Evolutionary conservation across 768 basidiomycete genomes (phyloP), one percentile per base, ranked within the genome.

Genomic region (Suillus sp.): DNA sequence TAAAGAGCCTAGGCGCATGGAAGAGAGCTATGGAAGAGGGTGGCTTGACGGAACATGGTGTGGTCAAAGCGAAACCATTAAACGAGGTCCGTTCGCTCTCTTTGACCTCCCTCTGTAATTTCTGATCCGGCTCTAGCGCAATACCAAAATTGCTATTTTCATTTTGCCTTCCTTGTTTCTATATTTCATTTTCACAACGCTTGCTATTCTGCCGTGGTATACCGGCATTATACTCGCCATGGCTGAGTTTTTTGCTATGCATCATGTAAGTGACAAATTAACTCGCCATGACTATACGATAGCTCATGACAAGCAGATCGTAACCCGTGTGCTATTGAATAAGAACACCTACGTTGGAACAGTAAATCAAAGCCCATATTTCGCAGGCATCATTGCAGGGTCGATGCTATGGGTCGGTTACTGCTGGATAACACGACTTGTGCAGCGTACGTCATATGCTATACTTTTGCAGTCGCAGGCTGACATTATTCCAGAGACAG

Each of bases 221-320:
- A 91, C 91, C 3, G 93, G 91, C 18, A 75, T 94, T 27, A 81
- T 95, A 35, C 84, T 98, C 55, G 91, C 92, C 0, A 80, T 89
- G 71, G 93, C 91, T 0, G 88, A 94, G 70, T 93, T 95, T 77
- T 96, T 93, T 69, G 91, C 85, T 54, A 92, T 96, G 91, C 96
- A 98, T 71, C 91, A 97, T 70, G 93, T 95, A 74, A 66, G 90
- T 81, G 5, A n/a, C 30, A n/a, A n/a, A 13, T 40, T 34, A 34
- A 43, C 50, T 59, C 38, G 38, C 25, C 45, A 42, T 47, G 45
- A 35, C 40, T 18, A 60, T 38, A 51, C 60, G 6, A 63, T 70
- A 8, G 66, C 60, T 34, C 45, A 34, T 59, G 64, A 10, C n/a
- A 14, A 25, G 35, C 70, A 91, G 90, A 84, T 91, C 73, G 92